These are phyloP conservation scores for Amaranthus hypochondriacus DNA, from an alignment of 148 eudicot genomes.

Conservation along the genomic window DNA sequence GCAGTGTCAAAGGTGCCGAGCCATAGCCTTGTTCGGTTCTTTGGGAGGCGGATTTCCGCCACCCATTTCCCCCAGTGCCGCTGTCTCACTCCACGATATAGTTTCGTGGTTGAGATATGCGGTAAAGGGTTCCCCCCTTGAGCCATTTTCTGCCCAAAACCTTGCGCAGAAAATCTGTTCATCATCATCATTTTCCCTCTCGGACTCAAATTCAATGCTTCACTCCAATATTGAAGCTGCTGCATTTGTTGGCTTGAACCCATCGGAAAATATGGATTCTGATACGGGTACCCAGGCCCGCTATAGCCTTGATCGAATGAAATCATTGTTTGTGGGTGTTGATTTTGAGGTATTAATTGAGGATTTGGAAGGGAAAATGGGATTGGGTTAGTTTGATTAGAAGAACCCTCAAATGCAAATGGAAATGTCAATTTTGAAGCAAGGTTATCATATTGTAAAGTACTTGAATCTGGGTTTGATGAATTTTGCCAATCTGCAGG, in stretches of 20 bases:
- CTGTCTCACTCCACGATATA: slow-evolving; percentile 77
- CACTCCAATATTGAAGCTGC: slow-evolving; percentile 61
- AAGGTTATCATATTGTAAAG: slow-evolving; percentile 13
- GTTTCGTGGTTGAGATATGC: slow-evolving; percentile 43
- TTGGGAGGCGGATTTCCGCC: slow-evolving; percentile 78
- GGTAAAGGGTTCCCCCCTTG: slow-evolving; percentile 10
- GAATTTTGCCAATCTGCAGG: background rate
- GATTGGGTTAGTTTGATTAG: slow-evolving; percentile 19
- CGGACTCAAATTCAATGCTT: slow-evolving; percentile 64
- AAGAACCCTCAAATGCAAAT: slow-evolving; percentile 51
- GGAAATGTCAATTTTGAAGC: slow-evolving; percentile 54
- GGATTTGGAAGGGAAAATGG: slow-evolving; percentile 23
- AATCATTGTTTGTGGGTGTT: slow-evolving; percentile 37
- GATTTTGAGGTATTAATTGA: background rate
- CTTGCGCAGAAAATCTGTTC: slow-evolving; percentile 20
- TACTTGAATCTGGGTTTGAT: background rate
- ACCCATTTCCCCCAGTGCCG: slow-evolving; percentile 96
- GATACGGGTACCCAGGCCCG: slow-evolving; percentile 6
- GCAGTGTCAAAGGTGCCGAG: slow-evolving; percentile 83
- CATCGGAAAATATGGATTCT: slow-evolving; percentile 16
- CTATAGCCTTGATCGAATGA: slow-evolving; percentile 43
- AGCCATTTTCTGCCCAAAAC: slow-evolving; percentile 32
- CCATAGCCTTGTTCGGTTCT: slow-evolving; percentile 68
- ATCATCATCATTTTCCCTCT: slow-evolving; percentile 73
- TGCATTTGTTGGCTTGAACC: slow-evolving; percentile 38